Base-by-base conservation (phyloP, 73 alveolate species). In the Tetrahymena elliotti region DNA sequence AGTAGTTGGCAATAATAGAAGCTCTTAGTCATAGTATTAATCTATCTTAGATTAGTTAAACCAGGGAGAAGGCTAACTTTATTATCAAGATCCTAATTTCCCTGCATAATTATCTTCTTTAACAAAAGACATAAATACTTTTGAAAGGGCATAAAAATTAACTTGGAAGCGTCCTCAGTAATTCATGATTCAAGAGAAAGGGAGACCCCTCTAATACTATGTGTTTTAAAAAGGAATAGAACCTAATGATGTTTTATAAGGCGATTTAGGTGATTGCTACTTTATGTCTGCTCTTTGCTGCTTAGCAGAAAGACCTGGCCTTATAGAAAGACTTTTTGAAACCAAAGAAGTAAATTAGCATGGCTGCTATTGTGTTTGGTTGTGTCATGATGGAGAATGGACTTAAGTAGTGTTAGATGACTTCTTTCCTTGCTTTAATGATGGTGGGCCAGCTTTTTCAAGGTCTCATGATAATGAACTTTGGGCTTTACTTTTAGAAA, bases 321-420 rank as follows among this genome's bases (percentile, higher is more conserved):
- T 95, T 7, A 96, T 97, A 20, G 95, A 97, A 84, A 94, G 97
- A 53, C 82, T 97, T 20, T 97, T 97, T 53, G 93, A 96, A 33
- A 95, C 98, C 11, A 33, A 97, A 82, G 95, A 93, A 47, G 96
- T 94, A 53, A 93, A 95, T 94, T 97, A 97, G 92, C 95, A 83
- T 52, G 98, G 99, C 4, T 41, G 83, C 53, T 96, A 96, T 83
- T 93, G 95, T 33, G 38, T 98, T 27, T 95, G 93, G 95, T 13
- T 98, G 37, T 98, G 98, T 94, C 93, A 97, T 8, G 97, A 98
- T 97, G 99, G 99, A 16, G 98, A 98, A 53, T 96, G 99, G 98
- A 93, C 96, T 93, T 96, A 96, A 93, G 98, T 98, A 6, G 95
- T 97, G n/a, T 95, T 98, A 16, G 99, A 98, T 96, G 99, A 98